Evolutionary conservation across 2,329 filamentous ascomycete genomes (phyloP).

Genomic region (Venturia pyrina): DNA sequence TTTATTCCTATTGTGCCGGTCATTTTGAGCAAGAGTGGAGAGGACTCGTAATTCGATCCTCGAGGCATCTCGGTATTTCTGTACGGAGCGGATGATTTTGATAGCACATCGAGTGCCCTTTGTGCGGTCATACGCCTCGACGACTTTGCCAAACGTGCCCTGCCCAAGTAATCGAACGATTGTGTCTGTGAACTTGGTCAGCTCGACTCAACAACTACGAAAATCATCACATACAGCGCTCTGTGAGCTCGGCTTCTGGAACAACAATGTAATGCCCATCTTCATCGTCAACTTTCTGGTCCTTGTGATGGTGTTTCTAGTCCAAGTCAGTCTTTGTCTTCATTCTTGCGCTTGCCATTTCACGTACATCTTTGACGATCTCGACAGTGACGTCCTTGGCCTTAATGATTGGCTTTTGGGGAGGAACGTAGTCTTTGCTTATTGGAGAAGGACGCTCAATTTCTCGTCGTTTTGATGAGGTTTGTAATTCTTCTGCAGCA

Average conservation of each 20-base stretch:
- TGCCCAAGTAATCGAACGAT: slow-evolving; percentile 86
- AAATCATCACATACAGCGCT: slow-evolving; percentile 61
- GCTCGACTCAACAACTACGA: slow-evolving; percentile 13
- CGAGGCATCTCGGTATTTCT: slow-evolving; percentile 94
- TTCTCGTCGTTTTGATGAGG: slow-evolving; percentile 53
- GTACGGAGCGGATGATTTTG: slow-evolving; percentile 96
- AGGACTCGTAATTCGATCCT: slow-evolving; percentile 89
- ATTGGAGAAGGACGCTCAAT: slow-evolving; percentile 53
- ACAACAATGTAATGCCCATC: slow-evolving; percentile 95
- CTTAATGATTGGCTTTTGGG: slow-evolving; percentile 82
- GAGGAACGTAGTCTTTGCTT: slow-evolving; percentile 66
- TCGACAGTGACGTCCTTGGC: slow-evolving; percentile 55
- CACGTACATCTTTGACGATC: slow-evolving; percentile 47
- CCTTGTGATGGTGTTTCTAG: slow-evolving; percentile 37
- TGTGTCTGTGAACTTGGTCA: slow-evolving; percentile 49
- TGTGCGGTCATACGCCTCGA: slow-evolving; percentile 75
- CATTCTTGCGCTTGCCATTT: background rate
- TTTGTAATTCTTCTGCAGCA: slow-evolving; percentile 64
- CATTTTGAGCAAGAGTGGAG: slow-evolving; percentile 84
- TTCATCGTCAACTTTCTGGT: slow-evolving; percentile 82
- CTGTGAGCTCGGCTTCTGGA: slow-evolving; percentile 74
- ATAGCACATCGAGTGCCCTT: slow-evolving; percentile 78
- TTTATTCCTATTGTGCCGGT: slow-evolving; percentile 82
- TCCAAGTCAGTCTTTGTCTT: background rate
- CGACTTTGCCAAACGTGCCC: slow-evolving; percentile 96